Evolutionary conservation across 257 asterid genomes (phyloP), one percentile per base, ranked within the genome.

Genomic region (Capsicum chinense): DNA sequence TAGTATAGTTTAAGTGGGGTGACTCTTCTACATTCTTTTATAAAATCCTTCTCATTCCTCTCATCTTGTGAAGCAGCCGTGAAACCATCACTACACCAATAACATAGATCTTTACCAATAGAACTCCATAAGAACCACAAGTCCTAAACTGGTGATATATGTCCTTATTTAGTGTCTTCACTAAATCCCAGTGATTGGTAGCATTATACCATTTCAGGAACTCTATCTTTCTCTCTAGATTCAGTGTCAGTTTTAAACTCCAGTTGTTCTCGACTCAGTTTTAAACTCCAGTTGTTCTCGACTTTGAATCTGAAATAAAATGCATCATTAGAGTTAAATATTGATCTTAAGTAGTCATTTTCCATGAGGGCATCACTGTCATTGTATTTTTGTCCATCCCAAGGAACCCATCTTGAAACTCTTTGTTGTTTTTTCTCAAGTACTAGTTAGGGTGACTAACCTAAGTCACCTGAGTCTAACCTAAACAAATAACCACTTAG

Each of bases 321-420:
- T 84, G 58, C 90, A 56, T 84, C 84, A 11, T 58, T 82, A 9
- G 37, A 84, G 57, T 42, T 26, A 17, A 81, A 91, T 8, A 83
- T 68, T 47, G 80, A 67, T 35, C 50, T 60, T 56, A 88, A 87
- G 2, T 87, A 86, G 4, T 78, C 42, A 7, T 89, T 86, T 5
- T 79, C 50, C 67, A 68, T 86, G 7, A 86, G 39, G 62, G 39
- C 56, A 33, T 78, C 60, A 15, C 79, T 60, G 17, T 90, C 90
- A 14, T 89, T 88, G 7, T 86, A 85, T 54, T 81, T 79, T 3
- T 84, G 56, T 10, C 93, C 92, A 64, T 86, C 85, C 85, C 90
- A 89, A 3, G 93, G 92, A 14, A 90, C 92, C 91, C 91, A 89
- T 70, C 90, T 91, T 14, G 83, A 81, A 9, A 56, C 66, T 9